Base-by-base conservation (phyloP, 495 filamentous ascomycete species). In the Margaritispora aquatica region DNA sequence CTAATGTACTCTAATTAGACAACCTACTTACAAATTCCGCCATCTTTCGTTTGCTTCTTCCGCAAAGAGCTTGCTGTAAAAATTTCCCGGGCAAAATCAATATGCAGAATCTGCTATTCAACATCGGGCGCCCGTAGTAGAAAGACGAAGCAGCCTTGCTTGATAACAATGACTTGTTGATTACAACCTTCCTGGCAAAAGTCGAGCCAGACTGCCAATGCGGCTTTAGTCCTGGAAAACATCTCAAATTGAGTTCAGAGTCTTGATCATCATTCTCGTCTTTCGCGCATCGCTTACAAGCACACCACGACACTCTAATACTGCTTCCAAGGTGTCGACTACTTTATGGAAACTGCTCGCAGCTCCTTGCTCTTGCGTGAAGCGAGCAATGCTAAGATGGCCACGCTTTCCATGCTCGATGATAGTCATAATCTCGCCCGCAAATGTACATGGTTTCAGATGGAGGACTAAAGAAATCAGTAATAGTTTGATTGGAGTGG, bases 351-450 rank as follows among this genome's bases (percentile, higher is more conserved):
- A 95, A 26, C 87, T 91, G 54, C 83, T 88, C 1, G 89, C 92
- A 0, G 92, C 90, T 19, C 94, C 94, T 48, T 84, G 83, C 66
- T 92, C 88, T 67, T 96, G 93, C 26, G 87, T 90, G 73, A 97
- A 89, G 17, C 88, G 84, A 23, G 87, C 89, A 46, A 96, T 81
- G 70, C 84, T 86, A 19, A 96, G 79, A 27, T 68, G 68, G 57
- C 82, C 82, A 54, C 83, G 78, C 64, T 79, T 82, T 31, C 89
- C 88, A 61, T 90, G 87, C 69, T 95, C 88, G 29, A 92, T 86
- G 11, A 95, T 83, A 10, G 84, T 88, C 72, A 89, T 92, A 64
- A 97, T 79, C 66, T 97, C 90, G 48, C 83, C 80, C 2, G 88
- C 87, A 66, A 97, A 89, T 19, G 84, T 78, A 8, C 95, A 88